A percentile compares a stretch with the other conserved stretches of the same genome.
Evolutionary conservation across 441 rosid species (phyloP).

Genomic region (Melastoma candidum): DNA sequence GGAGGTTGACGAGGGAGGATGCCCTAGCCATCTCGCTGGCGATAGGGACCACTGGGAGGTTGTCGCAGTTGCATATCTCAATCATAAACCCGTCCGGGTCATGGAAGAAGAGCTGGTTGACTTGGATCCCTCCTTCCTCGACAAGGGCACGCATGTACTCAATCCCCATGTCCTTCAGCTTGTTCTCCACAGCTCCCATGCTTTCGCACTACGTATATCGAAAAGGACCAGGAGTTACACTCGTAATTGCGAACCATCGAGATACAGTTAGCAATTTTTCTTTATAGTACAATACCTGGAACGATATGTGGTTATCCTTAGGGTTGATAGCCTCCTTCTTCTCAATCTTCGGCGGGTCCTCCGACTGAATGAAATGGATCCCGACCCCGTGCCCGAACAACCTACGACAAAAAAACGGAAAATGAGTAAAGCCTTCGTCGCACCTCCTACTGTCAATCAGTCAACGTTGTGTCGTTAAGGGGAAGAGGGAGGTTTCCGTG

Average conservation of each 20-base stretch:
- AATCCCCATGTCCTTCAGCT: slow-evolving; percentile 26
- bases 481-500: no score
- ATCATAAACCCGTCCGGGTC: slow-evolving; percentile 46
- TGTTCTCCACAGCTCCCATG: slow-evolving; percentile 27
- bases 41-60: slow-evolving; percentile 27
- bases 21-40: slow-evolving; percentile 5
- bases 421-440: not conserved
- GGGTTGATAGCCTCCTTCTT: slow-evolving; percentile 20
- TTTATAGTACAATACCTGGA: slow-evolving; percentile 19
- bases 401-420: slow-evolving; percentile 11
- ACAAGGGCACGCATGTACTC: slow-evolving; percentile 22
- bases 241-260: no score
- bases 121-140: slow-evolving; percentile 28
- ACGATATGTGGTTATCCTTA: slow-evolving; percentile 32
- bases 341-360: slow-evolving; percentile 22
- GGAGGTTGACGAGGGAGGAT: slow-evolving; percentile 11
- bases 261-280: no score
- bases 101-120: slow-evolving; percentile 38
- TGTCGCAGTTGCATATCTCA: slow-evolving; percentile 37
- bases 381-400: slow-evolving; percentile 29
- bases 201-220: slow-evolving; percentile 22
- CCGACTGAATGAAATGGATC: slow-evolving; percentile 28
- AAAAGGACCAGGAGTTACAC: no score
- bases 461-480: not conserved
- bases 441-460: not conserved